Conservation (phyloP, 345 rosid species). For the Eutrema japonicum region DNA sequence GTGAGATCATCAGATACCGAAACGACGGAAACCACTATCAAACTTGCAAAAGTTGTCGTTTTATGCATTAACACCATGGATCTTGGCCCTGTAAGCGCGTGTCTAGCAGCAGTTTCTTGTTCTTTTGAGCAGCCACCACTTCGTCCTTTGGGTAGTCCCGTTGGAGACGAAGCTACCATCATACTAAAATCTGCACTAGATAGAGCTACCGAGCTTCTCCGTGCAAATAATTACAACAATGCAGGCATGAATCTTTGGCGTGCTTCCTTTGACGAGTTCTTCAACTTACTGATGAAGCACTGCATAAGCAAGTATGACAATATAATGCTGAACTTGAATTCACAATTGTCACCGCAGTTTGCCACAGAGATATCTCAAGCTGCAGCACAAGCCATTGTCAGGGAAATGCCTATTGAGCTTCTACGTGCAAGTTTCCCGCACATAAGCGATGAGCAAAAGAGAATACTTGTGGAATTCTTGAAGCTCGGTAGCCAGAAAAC, state of each 20-base stretch:
- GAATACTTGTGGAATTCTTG: constrained; percentile 70
- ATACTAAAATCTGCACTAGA: constrained; percentile 70
- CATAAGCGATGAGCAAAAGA: constrained; percentile 64
- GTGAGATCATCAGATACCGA: constrained; percentile 58
- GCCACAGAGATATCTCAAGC: constrained; percentile 49
- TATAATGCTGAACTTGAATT: constrained; percentile 64
- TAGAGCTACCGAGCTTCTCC: constrained; percentile 68
- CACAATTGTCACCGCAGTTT: constrained; percentile 47
- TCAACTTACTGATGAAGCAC: constrained; percentile 74
- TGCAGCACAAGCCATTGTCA: constrained; percentile 73
- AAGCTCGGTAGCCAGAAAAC: constrained; percentile 57
- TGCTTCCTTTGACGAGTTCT: constrained; percentile 88
- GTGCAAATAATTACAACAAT: constrained; percentile 57
- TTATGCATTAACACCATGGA: constrained; percentile 70
- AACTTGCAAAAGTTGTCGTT: constrained; percentile 63
- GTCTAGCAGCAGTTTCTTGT: constrained; percentile 85
- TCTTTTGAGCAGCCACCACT: constrained; percentile 89
- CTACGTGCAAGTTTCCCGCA: constrained; percentile 79
- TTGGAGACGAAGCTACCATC: constrained; percentile 74
- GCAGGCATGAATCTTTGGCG: constrained; percentile 73
- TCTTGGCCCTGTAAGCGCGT: constrained; percentile 75
- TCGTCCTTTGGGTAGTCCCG: constrained; percentile 76
- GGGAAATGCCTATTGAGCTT: constrained; percentile 85
- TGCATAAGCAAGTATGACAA: constrained; percentile 77
- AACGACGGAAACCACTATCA: constrained; percentile 62